Base-by-base conservation (phyloP, 176 grass and related monocot genomes). In the Puccinellia tenuiflora region DNA sequence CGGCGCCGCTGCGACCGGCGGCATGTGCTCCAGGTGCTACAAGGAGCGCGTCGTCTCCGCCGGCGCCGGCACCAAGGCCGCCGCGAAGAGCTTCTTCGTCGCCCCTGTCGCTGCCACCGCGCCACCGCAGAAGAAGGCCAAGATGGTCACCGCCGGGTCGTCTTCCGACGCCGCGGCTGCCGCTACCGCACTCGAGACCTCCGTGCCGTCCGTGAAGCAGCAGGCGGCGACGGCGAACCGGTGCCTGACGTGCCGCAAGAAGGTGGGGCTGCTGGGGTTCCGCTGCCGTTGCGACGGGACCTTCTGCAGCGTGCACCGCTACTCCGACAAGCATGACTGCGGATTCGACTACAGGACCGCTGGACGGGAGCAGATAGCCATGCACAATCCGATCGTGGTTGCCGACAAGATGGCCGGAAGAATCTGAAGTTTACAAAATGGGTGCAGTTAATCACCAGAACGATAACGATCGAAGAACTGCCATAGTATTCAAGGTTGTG, bases 1-100 rank as follows among this genome's bases (percentile, higher is more conserved):
- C 6, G 93, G 93, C 15, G 79, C 67, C 57, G 35, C 84, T 12
- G 34, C 69, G 15, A 89, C 72, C 34, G 77, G 30, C 20, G 73
- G 86, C 68, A 68, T 91, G 59, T 94, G 89, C 71, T 87, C 92
- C 42, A 91, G 85, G 73, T 89, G 92, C 54, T 87, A 82, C 85
- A 42, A 26, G 31, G 87, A 88, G 5, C 48, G 20, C 46, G 26
- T 43, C 38, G 26, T 54, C 43, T 14, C 13, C 39, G 11, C 45
- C 68, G 50, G 18, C 7, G 9, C 9, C 1, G 18, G 12, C 40
- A 21, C 6, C 33, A 20, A 57, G 0, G 0, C 59, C 2, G 10
- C 21, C 26, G 4, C n/a, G 0, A 20, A 38, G 38, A 10, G 60
- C 59, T 2, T n/a, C 78, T 68, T 39, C 37, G 26, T 25, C 55